A percentile compares a stretch with the other conserved stretches of the same genome.
Evolutionary conservation across 805 yeast species (phyloP).

Genomic region (Teunomyces kruisii): DNA sequence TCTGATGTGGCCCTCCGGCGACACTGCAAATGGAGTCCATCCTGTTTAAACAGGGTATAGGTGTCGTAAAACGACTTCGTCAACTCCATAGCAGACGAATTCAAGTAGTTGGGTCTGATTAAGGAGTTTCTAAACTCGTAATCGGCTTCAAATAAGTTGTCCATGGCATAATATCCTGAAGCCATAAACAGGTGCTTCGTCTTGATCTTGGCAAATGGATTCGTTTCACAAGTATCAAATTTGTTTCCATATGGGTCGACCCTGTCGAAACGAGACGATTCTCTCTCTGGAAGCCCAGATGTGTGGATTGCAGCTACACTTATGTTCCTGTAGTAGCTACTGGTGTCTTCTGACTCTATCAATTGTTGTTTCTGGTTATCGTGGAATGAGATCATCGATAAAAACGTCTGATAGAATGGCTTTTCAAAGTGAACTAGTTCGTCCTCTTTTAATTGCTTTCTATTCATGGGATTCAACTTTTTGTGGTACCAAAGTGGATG

Average conservation of each 20-base stretch:
- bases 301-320: background rate
- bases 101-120: slow-evolving; percentile 40
- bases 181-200: slow-evolving; percentile 18
- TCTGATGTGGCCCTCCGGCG: slow-evolving; percentile 25
- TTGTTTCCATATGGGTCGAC: slow-evolving; percentile 16
- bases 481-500: slow-evolving; percentile 79
- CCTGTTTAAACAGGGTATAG: slow-evolving; percentile 22
- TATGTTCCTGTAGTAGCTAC: slow-evolving; percentile 13
- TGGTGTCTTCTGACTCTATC: slow-evolving; percentile 1
- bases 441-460: slow-evolving; percentile 7
- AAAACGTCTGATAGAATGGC: slow-evolving; percentile 7
- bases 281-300: background rate
- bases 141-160: slow-evolving; percentile 47
- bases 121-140: slow-evolving; percentile 38
- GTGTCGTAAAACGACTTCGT: slow-evolving; percentile 24
- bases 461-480: slow-evolving; percentile 7
- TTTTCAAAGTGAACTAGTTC: slow-evolving; percentile 6
- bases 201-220: slow-evolving; percentile 16
- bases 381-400: slow-evolving; percentile 9
- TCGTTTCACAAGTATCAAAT: slow-evolving; percentile 31
- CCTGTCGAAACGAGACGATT: slow-evolving; percentile 4
- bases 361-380: slow-evolving; percentile 6
- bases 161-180: slow-evolving; percentile 41
- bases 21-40: slow-evolving; percentile 29
- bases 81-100: slow-evolving; percentile 23